phyloP scores from a whole-genome alignment of 441 rosid species.

The Pelargonium australe region DNA sequence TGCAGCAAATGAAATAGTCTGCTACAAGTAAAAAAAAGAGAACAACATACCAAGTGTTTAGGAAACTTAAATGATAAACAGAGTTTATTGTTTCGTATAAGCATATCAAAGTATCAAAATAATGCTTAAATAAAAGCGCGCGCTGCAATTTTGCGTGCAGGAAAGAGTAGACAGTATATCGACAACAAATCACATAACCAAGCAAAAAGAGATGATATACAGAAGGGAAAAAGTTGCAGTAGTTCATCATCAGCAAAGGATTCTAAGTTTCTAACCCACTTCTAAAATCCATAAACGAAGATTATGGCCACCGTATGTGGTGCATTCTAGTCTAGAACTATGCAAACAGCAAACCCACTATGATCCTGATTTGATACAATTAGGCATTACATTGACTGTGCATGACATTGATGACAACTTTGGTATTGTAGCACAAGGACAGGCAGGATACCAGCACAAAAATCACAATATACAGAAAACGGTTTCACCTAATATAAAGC shows the following conservation, averaged over 20 bases:
- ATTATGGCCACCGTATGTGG: not conserved
- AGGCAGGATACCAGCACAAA: not conserved
- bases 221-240: not conserved
- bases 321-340: not conserved
- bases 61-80: too few relatives aligned
- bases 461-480: not conserved
- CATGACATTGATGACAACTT: not conserved
- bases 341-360: not conserved
- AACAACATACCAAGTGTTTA: too few relatives aligned
- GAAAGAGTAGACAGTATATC: not conserved
- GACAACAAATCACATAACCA: not conserved
- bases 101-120: not conserved
- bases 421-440: not conserved
- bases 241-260: not conserved
- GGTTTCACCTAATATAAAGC: not conserved
- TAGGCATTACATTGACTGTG: not conserved
- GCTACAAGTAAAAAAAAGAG: not conserved
- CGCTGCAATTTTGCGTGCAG: not conserved
- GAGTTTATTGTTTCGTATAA: too few relatives aligned
- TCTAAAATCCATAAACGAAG: not conserved
- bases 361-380: not conserved
- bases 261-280: not conserved
- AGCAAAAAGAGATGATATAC: not conserved
- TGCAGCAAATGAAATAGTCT: not conserved
- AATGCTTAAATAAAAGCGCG: not conserved